These are phyloP conservation scores for Vaccinium vitisidaea DNA, from an alignment of 148 eudicot species.

Conservation along the genomic window DNA sequence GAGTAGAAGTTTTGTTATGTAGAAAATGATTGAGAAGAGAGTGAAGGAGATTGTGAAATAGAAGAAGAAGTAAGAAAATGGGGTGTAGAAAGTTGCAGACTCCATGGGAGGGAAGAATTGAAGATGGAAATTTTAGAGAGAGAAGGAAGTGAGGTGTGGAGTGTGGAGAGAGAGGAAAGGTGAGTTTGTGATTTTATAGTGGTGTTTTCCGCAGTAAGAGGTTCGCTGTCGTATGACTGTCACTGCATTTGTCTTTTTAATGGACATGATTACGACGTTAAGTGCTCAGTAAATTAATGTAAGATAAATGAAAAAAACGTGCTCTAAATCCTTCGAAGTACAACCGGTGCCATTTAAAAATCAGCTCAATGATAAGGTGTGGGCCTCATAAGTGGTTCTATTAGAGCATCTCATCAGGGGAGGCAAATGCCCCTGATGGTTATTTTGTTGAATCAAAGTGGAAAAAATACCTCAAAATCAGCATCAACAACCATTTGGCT, in stretches of 20 bases:
- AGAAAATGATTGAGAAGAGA: slow-evolving; percentile 17
- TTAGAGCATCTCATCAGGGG: too few species aligned
- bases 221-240: neutral
- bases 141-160: neutral
- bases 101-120: neutral
- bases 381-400: too few species aligned
- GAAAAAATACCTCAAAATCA: too few species aligned
- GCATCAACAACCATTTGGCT: too few species aligned
- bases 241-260: neutral
- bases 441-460: too few species aligned
- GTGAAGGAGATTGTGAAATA: slow-evolving; percentile 12
- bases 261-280: neutral
- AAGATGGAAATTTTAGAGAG: neutral
- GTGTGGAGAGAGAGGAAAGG: neutral
- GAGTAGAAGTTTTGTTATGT: slow-evolving; percentile 3
- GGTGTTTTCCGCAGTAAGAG: neutral
- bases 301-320: neutral
- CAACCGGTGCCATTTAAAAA: too few species aligned
- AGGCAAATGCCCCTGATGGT: too few species aligned
- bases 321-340: neutral
- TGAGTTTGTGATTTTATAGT: neutral
- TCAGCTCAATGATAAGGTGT: too few species aligned
- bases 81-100: neutral
- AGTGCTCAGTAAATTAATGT: neutral
- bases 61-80: neutral